phyloP scores from a whole-genome alignment of 164 flowering plant species.

The Nymphaea thermarum region DNA sequence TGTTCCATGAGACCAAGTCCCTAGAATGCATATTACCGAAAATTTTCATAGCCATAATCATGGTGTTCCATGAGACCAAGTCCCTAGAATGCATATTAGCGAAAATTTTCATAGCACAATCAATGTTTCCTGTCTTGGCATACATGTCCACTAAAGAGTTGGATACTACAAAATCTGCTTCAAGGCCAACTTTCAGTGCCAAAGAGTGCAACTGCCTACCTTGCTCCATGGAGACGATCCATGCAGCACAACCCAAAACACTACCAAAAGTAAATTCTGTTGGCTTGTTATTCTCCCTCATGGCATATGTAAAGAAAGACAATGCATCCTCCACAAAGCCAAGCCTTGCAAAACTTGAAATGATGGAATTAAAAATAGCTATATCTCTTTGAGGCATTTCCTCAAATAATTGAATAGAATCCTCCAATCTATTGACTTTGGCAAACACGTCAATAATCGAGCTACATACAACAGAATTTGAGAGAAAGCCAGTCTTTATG shows the following conservation, averaged over 20 bases:
- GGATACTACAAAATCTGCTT: slow-evolving; percentile 30
- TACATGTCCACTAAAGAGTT: slow-evolving; percentile 55
- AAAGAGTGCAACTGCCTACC: slow-evolving; percentile 50
- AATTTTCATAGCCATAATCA: too few species aligned
- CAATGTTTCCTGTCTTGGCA: slow-evolving; percentile 31
- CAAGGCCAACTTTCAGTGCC: slow-evolving; percentile 38
- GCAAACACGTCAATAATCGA: slow-evolving; percentile 67
- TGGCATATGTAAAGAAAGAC: slow-evolving; percentile 23
- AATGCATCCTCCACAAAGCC: slow-evolving; percentile 27
- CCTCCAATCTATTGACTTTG: slow-evolving; percentile 54
- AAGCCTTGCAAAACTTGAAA: slow-evolving; percentile 36
- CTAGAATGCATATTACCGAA: slow-evolving; percentile 22
- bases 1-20: slow-evolving; percentile 60
- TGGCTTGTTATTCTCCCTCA: slow-evolving; percentile 30
- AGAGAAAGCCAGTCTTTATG: slow-evolving; percentile 40
- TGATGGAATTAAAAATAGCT: slow-evolving; percentile 46
- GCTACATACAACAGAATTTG: slow-evolving; percentile 45
- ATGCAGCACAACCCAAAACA: slow-evolving; percentile 25
- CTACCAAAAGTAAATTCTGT: slow-evolving; percentile 43
- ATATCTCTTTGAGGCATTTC: slow-evolving; percentile 35
- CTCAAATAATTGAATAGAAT: slow-evolving; percentile 34
- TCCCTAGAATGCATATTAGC: too few species aligned
- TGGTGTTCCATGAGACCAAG: too few species aligned
- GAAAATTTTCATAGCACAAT: slow-evolving; percentile 21
- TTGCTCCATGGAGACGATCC: slow-evolving; percentile 19